These are phyloP conservation scores for Calonectria multiphialidica DNA, from an alignment of 2,329 filamentous ascomycete genomes.

Conservation along the genomic window DNA sequence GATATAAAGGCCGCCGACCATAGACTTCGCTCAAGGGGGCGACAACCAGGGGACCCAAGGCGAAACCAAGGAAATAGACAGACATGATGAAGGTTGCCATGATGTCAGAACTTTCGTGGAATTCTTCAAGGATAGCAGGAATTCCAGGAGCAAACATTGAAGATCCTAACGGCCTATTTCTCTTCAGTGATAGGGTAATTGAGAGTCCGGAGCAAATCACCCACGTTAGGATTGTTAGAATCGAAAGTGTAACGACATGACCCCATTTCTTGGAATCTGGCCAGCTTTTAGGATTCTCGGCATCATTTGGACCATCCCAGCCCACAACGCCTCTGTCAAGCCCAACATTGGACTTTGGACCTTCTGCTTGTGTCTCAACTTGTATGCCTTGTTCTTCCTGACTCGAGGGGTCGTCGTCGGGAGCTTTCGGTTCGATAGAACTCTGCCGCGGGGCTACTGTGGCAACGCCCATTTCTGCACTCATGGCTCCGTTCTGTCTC, in stretches of 20 bases:
- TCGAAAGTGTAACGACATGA: slow-evolving; percentile 48
- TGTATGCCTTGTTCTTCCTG: too few relatives aligned
- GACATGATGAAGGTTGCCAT: slow-evolving; percentile 58
- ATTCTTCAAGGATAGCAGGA: slow-evolving; percentile 59
- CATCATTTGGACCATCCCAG: slow-evolving; percentile 54
- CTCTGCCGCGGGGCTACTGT: too few relatives aligned
- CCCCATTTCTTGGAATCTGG: slow-evolving; percentile 56
- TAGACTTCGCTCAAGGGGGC: slow-evolving; percentile 74
- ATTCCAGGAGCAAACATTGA: slow-evolving; percentile 53
- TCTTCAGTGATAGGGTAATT: too few relatives aligned
- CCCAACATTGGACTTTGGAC: too few relatives aligned
- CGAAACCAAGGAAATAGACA: slow-evolving; percentile 62
- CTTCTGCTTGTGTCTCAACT: too few relatives aligned
- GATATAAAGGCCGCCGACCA: slow-evolving; percentile 58
- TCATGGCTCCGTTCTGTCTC: too few relatives aligned
- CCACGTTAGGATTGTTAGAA: slow-evolving; percentile 43
- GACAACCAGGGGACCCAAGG: slow-evolving; percentile 71
- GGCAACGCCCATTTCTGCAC: too few relatives aligned
- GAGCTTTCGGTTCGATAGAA: too few relatives aligned
- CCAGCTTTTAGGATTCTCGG: slow-evolving; percentile 76
- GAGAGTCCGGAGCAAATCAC: slow-evolving; percentile 24
- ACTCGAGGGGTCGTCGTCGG: too few relatives aligned
- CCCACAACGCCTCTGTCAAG: too few relatives aligned
- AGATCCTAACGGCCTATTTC: slow-evolving; percentile 39
- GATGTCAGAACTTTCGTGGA: slow-evolving; percentile 51